Percentiles rank a stretch among this genome's conserved stretches.
Evolutionary conservation across 306 rosid species (phyloP).

Genomic region (Albizia julibrissin): DNA sequence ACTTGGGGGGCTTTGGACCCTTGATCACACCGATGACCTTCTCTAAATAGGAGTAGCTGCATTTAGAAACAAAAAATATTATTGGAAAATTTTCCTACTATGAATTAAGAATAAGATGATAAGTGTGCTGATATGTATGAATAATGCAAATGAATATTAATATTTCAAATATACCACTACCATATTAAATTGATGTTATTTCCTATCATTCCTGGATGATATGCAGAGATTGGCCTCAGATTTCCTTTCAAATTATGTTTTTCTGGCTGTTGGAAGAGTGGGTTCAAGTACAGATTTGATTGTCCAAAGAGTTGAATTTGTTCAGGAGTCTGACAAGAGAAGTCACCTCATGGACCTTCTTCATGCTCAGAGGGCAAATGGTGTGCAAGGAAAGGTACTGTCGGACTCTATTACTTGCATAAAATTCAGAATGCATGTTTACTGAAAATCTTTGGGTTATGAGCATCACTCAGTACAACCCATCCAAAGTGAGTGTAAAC

Average conservation of each 20-base stretch:
- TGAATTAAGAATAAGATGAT: slow-evolving; percentile 6
- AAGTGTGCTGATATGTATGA: slow-evolving; percentile 4
- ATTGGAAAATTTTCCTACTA: not conserved
- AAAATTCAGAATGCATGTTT: not conserved
- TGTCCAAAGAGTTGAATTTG: slow-evolving; percentile 95
- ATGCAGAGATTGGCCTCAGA: slow-evolving; percentile 96
- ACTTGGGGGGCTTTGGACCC: not conserved
- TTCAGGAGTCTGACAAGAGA: slow-evolving; percentile 95
- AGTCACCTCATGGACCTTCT: slow-evolving; percentile 99
- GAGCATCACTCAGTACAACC: not conserved
- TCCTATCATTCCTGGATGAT: slow-evolving; percentile 31
- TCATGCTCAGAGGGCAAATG: slow-evolving; percentile 94
- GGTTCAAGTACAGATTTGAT: slow-evolving; percentile 97
- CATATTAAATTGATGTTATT: slow-evolving; percentile 19
- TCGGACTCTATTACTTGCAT: slow-evolving; percentile 8
- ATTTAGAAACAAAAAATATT: slow-evolving; percentile 15
- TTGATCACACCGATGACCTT: not conserved
- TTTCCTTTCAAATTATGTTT: slow-evolving; percentile 84
- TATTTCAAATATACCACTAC: not conserved
- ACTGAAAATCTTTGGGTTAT: not conserved
- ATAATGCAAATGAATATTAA: slow-evolving; percentile 9
- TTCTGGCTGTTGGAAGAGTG: slow-evolving; percentile 98
- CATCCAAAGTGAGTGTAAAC: not conserved
- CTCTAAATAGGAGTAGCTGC: slow-evolving; percentile 1
- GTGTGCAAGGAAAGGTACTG: slow-evolving; percentile 81